Base-by-base conservation (phyloP, 1,284 basidiomycete genomes). In the Uromyces viciae-fabae region DNA sequence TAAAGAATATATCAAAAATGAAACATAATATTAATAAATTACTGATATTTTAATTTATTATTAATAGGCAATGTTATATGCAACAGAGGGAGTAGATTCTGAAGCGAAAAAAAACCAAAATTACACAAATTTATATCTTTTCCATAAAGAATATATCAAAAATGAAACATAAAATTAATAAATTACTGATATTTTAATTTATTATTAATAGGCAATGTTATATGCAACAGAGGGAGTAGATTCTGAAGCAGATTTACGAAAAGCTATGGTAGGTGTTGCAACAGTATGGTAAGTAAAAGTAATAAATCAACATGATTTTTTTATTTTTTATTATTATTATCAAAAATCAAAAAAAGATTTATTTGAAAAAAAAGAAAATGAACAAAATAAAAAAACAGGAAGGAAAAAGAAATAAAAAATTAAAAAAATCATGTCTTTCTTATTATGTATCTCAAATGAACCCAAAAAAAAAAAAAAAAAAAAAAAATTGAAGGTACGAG, bases 201-300 rank as follows among this genome's bases (percentile, higher is more conserved):
- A 3, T n/a, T 82, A 95, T 38, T 22, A 14, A 28, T 28, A 79
- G 93, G 95, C 95, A 38, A 98, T 98, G 95, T 88, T 98, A 69
- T 98, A 95, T 86, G 95, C 94, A 28, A 98, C 95, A 0, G 95
- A 97, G 38, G 94, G 94, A 36, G 90, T 98, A 82, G 88, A 90
- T 40, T 87, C 84, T 36, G 91, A 94, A 83, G 89, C 82, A 85
- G 76, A 83, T 87, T 91, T 98, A 82, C 88, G 93, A 84, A 97
- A 95, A 87, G 91, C 94, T 77, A 97, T 98, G 95, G 92, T 98
- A 82, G 95, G 95, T 82, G 91, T 98, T 56, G 95, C 91, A 9
- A 95, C 93, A 83, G 92, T 98, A 42, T 98, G 95, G 95, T 95
- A 85, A 86, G 91, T 88, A n/a, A n/a, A n/a, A n/a, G n/a, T n/a